These are phyloP conservation scores for Fusarium mexicanum DNA, from an alignment of 2,329 filamentous ascomycete genomes.

Conservation along the genomic window DNA sequence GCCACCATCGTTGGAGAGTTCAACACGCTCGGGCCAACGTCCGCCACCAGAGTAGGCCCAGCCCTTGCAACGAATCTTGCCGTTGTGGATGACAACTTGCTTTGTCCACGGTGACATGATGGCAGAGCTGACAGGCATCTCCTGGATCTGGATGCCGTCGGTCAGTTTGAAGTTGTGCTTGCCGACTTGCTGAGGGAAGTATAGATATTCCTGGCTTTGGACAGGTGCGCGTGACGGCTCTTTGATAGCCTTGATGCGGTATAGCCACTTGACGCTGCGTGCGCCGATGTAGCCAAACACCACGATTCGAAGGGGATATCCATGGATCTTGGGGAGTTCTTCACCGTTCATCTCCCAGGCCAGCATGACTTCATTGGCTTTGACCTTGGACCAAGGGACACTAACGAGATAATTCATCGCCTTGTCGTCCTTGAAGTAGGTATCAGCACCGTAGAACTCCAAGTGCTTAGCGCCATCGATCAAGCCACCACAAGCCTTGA, in stretches of 20 bases:
- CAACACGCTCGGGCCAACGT: slow-evolving; percentile 69
- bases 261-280: slow-evolving; percentile 71
- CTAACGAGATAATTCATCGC: slow-evolving; percentile 74
- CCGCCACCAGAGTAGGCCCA: slow-evolving; percentile 70
- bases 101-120: slow-evolving; percentile 72
- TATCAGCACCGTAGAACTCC: slow-evolving; percentile 76
- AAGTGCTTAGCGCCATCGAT: slow-evolving; percentile 65
- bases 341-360: slow-evolving; percentile 79
- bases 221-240: slow-evolving; percentile 67
- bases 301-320: slow-evolving; percentile 69
- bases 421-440: slow-evolving; percentile 75
- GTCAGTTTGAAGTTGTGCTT: slow-evolving; percentile 71
- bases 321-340: slow-evolving; percentile 71
- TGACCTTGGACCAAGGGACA: slow-evolving; percentile 75
- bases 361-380: slow-evolving; percentile 71
- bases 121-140: slow-evolving; percentile 75
- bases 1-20: slow-evolving; percentile 71
- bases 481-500: slow-evolving; percentile 75
- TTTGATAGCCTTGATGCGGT: slow-evolving; percentile 68
- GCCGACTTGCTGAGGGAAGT: slow-evolving; percentile 74
- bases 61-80: slow-evolving; percentile 64
- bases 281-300: slow-evolving; percentile 76
- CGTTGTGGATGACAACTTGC: slow-evolving; percentile 69
- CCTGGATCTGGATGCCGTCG: slow-evolving; percentile 73
- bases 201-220: slow-evolving; percentile 72